Percentiles rank a stretch among this genome's conserved stretches.
Evolutionary conservation across 2,329 filamentous ascomycete species (phyloP).

Genomic region (Hansfordia pulvinata): DNA sequence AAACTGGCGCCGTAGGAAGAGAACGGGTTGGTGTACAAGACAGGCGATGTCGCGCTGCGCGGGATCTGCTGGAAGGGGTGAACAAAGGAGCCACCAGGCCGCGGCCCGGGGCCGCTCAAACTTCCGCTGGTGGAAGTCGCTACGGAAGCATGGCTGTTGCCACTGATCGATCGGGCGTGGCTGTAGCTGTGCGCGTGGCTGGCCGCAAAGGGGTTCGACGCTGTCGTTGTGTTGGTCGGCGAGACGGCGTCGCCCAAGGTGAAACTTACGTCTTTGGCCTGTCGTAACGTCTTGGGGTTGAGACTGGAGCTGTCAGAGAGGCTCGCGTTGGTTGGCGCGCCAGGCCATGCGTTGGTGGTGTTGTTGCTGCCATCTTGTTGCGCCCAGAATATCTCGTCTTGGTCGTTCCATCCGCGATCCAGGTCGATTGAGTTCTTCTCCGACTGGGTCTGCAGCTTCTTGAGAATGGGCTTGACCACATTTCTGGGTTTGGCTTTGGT

Average conservation of each 20-base stretch:
- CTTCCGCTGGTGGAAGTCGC: conserved; percentile 35
- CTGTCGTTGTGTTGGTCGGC: conserved; percentile 2
- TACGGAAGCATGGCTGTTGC: conserved; percentile 41
- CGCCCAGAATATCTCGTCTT: conserved; percentile 23
- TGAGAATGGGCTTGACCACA: conserved; percentile 47
- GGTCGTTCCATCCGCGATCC: conserved; percentile 45
- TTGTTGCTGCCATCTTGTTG: conserved; percentile 10
- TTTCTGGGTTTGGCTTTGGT: conserved; percentile 21
- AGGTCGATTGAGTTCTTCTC: conserved; percentile 51
- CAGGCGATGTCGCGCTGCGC: conserved; percentile 43
- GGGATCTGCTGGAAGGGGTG: conserved; percentile 54
- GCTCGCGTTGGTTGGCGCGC: conserved; percentile 1
- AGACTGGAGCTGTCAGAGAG: too few species aligned
- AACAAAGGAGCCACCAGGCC: conserved; percentile 35
- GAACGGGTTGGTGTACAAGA: conserved; percentile 43
- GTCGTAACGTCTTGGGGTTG: conserved; percentile 10
- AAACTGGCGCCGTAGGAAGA: conserved; percentile 36
- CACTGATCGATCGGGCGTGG: conserved; percentile 45
- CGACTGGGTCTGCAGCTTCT: conserved; percentile 38
- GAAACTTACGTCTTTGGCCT: conserved; percentile 31
- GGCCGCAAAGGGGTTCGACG: conserved; percentile 10
- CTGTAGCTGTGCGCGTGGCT: conserved; percentile 34
- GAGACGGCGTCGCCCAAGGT: conserved; percentile 16
- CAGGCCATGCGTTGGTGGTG: conserved; percentile 9
- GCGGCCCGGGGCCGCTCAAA: conserved; percentile 11